These are phyloP conservation scores for Trichoderma orchidacearum DNA, from an alignment of 495 filamentous ascomycete species.

Conservation along the genomic window DNA sequence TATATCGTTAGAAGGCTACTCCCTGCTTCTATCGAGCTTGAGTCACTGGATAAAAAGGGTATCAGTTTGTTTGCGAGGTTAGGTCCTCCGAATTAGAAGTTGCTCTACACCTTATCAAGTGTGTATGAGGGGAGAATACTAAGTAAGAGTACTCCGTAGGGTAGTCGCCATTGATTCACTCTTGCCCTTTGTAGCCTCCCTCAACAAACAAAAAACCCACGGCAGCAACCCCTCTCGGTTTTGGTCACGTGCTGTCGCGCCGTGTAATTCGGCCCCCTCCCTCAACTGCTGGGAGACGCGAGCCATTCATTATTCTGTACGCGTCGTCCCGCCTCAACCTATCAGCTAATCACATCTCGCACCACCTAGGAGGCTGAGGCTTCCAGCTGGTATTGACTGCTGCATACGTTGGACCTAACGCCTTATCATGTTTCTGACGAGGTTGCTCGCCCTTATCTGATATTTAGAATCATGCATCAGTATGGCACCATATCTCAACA, in stretches of 20 bases:
- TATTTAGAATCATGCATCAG: not conserved
- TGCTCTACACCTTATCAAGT: too few relatives aligned
- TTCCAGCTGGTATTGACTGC: not conserved
- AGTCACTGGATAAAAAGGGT: too few relatives aligned
- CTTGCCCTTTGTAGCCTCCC: too few relatives aligned
- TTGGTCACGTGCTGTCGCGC: not conserved
- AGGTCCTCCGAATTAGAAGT: too few relatives aligned
- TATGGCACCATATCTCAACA: not conserved
- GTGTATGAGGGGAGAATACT: too few relatives aligned
- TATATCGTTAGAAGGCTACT: not conserved
- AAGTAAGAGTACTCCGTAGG: too few relatives aligned
- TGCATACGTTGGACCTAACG: not conserved
- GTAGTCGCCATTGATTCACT: too few relatives aligned
- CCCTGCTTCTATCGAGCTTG: too few relatives aligned
- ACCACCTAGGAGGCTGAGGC: not conserved
- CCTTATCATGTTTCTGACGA: not conserved
- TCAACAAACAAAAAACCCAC: too few relatives aligned
- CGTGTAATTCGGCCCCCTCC: not conserved
- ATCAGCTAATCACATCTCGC: not conserved
- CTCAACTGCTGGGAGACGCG: not conserved
- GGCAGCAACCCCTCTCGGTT: too few relatives aligned
- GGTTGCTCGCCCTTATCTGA: not conserved
- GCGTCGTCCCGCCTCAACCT: not conserved
- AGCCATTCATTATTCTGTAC: not conserved
- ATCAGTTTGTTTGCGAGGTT: too few relatives aligned